These are phyloP conservation scores for Penicillium sp. DNA, from an alignment of 2,329 filamentous ascomycete species.

Conservation along the genomic window DNA sequence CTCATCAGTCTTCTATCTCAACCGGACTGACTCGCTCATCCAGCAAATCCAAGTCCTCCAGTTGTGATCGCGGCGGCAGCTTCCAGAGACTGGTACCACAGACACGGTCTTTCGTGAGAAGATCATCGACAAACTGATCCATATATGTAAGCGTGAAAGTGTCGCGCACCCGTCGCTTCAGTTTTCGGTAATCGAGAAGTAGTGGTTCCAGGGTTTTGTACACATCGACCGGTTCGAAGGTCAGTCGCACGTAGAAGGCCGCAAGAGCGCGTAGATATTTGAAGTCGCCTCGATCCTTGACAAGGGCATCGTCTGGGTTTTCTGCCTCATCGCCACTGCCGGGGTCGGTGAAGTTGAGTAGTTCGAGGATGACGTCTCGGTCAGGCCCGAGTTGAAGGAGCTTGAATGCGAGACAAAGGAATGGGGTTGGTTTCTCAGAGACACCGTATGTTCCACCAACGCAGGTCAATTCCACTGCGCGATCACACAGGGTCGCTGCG, in stretches of 20 bases:
- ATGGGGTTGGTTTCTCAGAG: slow-evolving; percentile 80
- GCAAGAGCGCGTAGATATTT: slow-evolving; percentile 86
- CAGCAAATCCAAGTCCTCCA: slow-evolving; percentile 86
- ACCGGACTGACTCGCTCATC: slow-evolving; percentile 77
- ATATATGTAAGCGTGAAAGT: slow-evolving; percentile 75
- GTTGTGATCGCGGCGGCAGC: slow-evolving; percentile 72
- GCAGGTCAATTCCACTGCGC: slow-evolving; percentile 78
- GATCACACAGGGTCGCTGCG: slow-evolving; percentile 74
- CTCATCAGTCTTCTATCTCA: slow-evolving; percentile 1
- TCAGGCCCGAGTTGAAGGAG: slow-evolving; percentile 82
- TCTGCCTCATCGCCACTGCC: slow-evolving; percentile 49
- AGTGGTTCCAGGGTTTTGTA: slow-evolving; percentile 78
- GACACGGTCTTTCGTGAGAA: slow-evolving; percentile 82
- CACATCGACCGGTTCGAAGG: slow-evolving; percentile 76
- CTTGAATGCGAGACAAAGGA: slow-evolving; percentile 93
- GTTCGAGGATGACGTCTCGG: slow-evolving; percentile 74
- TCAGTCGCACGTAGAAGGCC: slow-evolving; percentile 89
- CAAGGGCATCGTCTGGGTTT: slow-evolving; percentile 28
- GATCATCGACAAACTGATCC: slow-evolving; percentile 90
- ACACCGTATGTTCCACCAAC: slow-evolving; percentile 86
- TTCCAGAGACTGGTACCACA: slow-evolving; percentile 93
- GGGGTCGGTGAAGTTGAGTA: slow-evolving; percentile 74
- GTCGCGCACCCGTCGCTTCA: slow-evolving; percentile 71
- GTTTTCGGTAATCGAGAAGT: slow-evolving; percentile 76
- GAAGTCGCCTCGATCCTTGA: slow-evolving; percentile 48